Conservation (phyloP, 2,329 filamentous ascomycete species). For the Aspergillus sp. region DNA sequence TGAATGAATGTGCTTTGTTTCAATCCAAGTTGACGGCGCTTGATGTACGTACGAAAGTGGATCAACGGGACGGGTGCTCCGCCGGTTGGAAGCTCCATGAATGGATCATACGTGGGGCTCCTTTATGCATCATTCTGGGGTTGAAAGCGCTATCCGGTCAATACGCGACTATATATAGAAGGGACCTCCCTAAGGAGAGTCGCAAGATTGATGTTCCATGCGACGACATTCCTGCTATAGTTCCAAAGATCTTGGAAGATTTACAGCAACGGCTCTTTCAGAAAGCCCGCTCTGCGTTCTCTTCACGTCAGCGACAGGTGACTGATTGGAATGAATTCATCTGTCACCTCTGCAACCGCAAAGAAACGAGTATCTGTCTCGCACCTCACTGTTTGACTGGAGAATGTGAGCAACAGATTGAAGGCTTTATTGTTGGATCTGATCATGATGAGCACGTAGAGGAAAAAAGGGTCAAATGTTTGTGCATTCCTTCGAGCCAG, state of each 20-base stretch:
- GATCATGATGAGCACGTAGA: no score
- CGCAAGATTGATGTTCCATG: not conserved
- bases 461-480: no score
- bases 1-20: not conserved
- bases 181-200: not conserved
- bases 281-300: not conserved
- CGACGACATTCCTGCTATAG: not conserved
- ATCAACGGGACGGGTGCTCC: not conserved
- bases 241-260: not conserved
- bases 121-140: not conserved
- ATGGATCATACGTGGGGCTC: not conserved
- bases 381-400: no score
- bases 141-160: not conserved
- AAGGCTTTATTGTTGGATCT: no score
- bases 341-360: not conserved
- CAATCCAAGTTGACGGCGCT: not conserved
- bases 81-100: not conserved
- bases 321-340: not conserved
- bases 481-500: no score
- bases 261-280: not conserved
- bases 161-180: not conserved
- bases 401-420: no score
- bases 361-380: no score
- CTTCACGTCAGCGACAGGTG: not conserved
- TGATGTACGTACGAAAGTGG: not conserved